Evolutionary conservation across 2,329 filamentous ascomycete genomes (phyloP).

Genomic region (Bipolaris cookei): DNA sequence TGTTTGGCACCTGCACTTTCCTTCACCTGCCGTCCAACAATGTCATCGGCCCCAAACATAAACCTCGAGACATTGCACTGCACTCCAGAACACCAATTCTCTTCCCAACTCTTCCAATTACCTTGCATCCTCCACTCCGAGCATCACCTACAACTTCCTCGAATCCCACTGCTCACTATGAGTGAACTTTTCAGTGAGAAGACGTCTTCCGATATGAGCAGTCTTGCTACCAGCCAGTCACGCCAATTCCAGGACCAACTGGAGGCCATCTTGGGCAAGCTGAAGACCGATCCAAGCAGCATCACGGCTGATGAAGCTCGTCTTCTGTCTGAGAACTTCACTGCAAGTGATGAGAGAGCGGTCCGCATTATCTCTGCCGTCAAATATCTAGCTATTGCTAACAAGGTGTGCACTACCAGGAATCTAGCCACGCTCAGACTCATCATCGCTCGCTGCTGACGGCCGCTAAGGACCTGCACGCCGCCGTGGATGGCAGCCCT

Average conservation of each 20-base stretch:
- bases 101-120: neutral
- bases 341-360: constrained; percentile 27
- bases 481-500: constrained; percentile 33
- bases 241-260: constrained; percentile 8
- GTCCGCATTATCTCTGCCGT: constrained; percentile 42
- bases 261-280: constrained; percentile 22
- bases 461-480: constrained; percentile 37
- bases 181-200: constrained; percentile 8
- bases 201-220: neutral
- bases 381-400: constrained; percentile 33
- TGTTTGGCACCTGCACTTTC: constrained; percentile 4
- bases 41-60: constrained; percentile 8
- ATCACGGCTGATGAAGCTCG: constrained; percentile 44
- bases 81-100: neutral
- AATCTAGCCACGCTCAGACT: constrained; percentile 17
- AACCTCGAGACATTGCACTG: neutral
- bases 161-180: constrained; percentile 7
- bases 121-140: constrained; percentile 1
- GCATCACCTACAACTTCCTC: constrained; percentile 5
- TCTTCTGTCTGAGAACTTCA: constrained; percentile 36
- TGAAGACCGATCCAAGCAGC: constrained; percentile 30
- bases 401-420: constrained; percentile 28
- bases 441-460: constrained; percentile 30
- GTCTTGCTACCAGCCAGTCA: constrained; percentile 1
- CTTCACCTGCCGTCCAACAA: neutral